phyloP scores from a whole-genome alignment of 2,329 filamentous ascomycete species.

The Pestalotiopsis sp. region DNA sequence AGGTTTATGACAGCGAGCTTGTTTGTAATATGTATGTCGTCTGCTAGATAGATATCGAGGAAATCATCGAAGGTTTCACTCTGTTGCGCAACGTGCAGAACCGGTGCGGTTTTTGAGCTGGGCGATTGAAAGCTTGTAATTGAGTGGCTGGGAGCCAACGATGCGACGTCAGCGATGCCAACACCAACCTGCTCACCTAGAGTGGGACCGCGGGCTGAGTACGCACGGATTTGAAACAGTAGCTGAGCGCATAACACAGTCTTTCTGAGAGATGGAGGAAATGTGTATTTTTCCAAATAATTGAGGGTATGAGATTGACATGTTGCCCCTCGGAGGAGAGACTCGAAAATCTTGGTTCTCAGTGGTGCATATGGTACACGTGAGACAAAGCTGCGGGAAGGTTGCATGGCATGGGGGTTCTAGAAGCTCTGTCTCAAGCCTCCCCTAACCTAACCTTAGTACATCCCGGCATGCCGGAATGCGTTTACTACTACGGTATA shows the following conservation, averaged over 20 bases:
- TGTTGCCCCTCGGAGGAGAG: background rate
- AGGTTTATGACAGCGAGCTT: slow-evolving; percentile 2
- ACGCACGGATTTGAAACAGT: background rate
- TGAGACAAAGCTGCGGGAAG: background rate
- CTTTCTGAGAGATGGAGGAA: background rate
- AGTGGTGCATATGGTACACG: background rate
- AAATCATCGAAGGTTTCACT: background rate
- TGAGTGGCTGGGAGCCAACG: slow-evolving; percentile 10
- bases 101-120: background rate
- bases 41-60: background rate
- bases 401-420: background rate
- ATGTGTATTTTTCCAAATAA: background rate
- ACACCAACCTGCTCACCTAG: background rate
- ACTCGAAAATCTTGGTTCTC: background rate
- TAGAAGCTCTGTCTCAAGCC: background rate
- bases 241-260: background rate
- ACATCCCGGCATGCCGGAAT: background rate
- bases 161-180: slow-evolving; percentile 6
- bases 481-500: background rate
- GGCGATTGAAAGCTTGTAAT: slow-evolving; percentile 8
- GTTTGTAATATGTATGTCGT: background rate
- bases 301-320: background rate
- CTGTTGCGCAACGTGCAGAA: background rate
- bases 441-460: background rate
- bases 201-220: background rate